Evolutionary conservation across 2,329 filamentous ascomycete species (phyloP), one percentile per base, ranked within the genome.

Genomic region (Fusarium siculi): DNA sequence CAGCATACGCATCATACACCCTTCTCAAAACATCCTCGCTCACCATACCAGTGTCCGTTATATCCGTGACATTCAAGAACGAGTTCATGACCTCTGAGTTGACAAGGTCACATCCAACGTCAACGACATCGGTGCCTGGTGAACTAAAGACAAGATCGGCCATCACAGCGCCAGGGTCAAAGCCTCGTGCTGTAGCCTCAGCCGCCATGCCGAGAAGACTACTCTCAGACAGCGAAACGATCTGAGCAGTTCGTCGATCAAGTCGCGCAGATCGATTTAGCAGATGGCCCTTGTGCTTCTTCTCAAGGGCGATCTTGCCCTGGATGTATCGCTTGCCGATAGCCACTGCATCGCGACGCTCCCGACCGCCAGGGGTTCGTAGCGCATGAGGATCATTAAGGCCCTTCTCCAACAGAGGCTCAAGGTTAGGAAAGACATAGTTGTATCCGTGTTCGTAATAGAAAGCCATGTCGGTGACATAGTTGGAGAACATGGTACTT

Each of bases 71-170:
- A 8, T 76, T 76, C 8, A 76, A 18, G 15, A 76, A 76, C 9
- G 74, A 76, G 57, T 76, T 76, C 74, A 76, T 76, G 1, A 76
- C 69, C n/a, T 76, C 74, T 0, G 74, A 76, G 46, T 76, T 76
- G 18, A 76, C 52, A 7, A 76, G 69, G 32, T 76, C 74, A 5
- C 74, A 76, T 9, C 74, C 74, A 1, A 76, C 74, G 15, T 76
- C 74, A 11, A 76, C 69, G 12, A 76, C 74, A 30, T 76, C 74
- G 37, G 74, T 76, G 14, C 74, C 74, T n/a, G 74, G 74, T 9
- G 74, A 76, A n/a, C 74, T 76, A 16, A 76, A 76, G 9, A 76
- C 74, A 14, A 76, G 66, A 60, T 76, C 74, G 15, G 66, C 52
- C 74, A 76, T 76, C 25, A 76, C 74, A 15, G 74, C 74, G 4